A percentile compares a stretch with the other conserved stretches of the same genome.
phyloP scores from a whole-genome alignment of 106 monocot species.

The Dendrobium chrysotoxum region DNA sequence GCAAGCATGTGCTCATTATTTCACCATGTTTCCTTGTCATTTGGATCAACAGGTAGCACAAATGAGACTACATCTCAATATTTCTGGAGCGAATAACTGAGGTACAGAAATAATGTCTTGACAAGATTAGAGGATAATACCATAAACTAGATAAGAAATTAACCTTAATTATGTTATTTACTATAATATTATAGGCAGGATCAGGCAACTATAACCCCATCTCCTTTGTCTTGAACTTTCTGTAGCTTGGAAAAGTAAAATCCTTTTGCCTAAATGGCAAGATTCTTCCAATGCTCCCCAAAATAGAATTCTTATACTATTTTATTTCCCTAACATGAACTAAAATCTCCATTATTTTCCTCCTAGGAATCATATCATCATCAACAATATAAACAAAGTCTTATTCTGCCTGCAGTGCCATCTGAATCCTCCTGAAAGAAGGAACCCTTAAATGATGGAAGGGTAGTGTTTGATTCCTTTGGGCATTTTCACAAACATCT shows the following conservation, averaged over 20 bases:
- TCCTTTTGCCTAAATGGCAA: conserved; percentile 93
- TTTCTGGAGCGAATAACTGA: conserved; percentile 95
- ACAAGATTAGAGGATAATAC: conserved; percentile 24
- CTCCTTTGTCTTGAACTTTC: conserved; percentile 90
- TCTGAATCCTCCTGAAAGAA: conserved; percentile 90
- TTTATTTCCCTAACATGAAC: conserved; percentile 78
- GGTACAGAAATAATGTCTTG: not conserved
- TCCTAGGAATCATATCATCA: conserved; percentile 97
- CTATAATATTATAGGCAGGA: conserved; percentile 84
- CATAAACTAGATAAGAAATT: conserved; percentile 97
- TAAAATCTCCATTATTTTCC: conserved; percentile 82
- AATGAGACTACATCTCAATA: conserved; percentile 87
- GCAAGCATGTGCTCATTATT: conserved; percentile 97
- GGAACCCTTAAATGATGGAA: conserved; percentile 93
- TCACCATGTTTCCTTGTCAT: conserved; percentile 93
- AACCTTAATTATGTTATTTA: conserved; percentile 75
- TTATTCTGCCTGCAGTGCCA: conserved; percentile 80
- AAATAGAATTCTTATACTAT: conserved; percentile 80
- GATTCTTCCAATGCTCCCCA: conserved; percentile 94
- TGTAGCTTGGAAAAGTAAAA: conserved; percentile 92
- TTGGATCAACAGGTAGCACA: conserved; percentile 83
- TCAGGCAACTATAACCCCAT: conserved; percentile 88
- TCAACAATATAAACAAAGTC: conserved; percentile 96
- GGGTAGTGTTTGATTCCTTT: conserved; percentile 81
- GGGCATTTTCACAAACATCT: too few species aligned